A percentile compares a stretch with the other conserved stretches of the same genome.
Evolutionary conservation across 306 rosid species (phyloP).

Genomic region (Vigna hirtella): DNA sequence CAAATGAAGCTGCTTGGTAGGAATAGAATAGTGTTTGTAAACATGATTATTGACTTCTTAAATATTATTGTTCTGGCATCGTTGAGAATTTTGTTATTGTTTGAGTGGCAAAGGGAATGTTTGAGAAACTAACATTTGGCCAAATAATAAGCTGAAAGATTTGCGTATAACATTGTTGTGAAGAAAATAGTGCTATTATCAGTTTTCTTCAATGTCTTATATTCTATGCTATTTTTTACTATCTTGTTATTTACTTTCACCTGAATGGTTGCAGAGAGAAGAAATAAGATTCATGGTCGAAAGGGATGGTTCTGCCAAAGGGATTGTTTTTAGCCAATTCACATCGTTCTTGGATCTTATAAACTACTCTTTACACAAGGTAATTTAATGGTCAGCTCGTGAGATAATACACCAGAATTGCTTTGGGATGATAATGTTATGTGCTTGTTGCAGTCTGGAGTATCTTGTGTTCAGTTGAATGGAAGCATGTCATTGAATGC

Average conservation of each 20-base stretch:
- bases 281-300: constrained; percentile 93
- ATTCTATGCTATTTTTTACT: neutral
- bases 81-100: neutral
- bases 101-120: neutral
- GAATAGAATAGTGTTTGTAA: neutral
- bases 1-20: neutral
- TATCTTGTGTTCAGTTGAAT: constrained; percentile 77
- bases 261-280: constrained; percentile 74
- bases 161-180: neutral
- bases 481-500: constrained; percentile 90
- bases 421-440: constrained; percentile 32
- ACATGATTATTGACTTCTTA: neutral
- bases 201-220: neutral
- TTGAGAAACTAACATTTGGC: neutral
- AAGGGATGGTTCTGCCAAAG: constrained; percentile 96
- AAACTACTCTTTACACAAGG: constrained; percentile 78
- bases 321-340: constrained; percentile 95
- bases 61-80: neutral
- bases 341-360: constrained; percentile 95
- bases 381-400: constrained; percentile 38
- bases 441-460: constrained; percentile 72
- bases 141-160: neutral
- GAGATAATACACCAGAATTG: constrained; percentile 16
- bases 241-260: neutral
- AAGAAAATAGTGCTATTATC: neutral